phyloP scores from a whole-genome alignment of 2,329 filamentous ascomycete species.

The Helminthosporium solani region DNA sequence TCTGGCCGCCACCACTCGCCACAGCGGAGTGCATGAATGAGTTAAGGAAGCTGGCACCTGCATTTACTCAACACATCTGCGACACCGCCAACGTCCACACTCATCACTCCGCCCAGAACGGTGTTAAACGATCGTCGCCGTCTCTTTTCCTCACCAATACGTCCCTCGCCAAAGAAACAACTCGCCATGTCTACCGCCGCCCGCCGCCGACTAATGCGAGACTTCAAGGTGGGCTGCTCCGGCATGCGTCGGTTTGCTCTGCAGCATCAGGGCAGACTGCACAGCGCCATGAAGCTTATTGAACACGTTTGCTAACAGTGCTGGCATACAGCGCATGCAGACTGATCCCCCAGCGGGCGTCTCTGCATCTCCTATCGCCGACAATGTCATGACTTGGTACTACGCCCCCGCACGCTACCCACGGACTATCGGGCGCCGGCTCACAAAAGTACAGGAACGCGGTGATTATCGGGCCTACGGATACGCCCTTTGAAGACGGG shows the following conservation, averaged over 20 bases:
- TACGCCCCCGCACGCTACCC: slow-evolving; percentile 40
- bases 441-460: slow-evolving; percentile 71
- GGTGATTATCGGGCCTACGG: slow-evolving; percentile 94
- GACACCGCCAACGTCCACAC: neutral
- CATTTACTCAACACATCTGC: neutral
- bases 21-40: neutral
- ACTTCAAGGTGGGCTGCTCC: slow-evolving; percentile 80
- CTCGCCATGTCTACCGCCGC: slow-evolving; percentile 82
- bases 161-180: neutral
- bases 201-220: slow-evolving; percentile 94
- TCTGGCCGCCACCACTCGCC: neutral
- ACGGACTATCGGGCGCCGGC: slow-evolving; percentile 5
- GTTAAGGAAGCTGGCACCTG: slow-evolving; percentile 1
- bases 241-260: slow-evolving; percentile 5
- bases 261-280: neutral
- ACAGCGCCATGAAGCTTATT: neutral
- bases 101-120: neutral
- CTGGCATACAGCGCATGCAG: slow-evolving; percentile 79
- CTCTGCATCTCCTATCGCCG: slow-evolving; percentile 90
- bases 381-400: slow-evolving; percentile 97
- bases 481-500: slow-evolving; percentile 97
- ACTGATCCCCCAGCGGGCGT: slow-evolving; percentile 96
- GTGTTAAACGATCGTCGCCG: neutral
- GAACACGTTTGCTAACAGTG: slow-evolving; percentile 11
- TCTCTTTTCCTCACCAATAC: neutral